Evolutionary conservation across 805 yeast species (phyloP).

Genomic region (Candida broadrunensis): DNA sequence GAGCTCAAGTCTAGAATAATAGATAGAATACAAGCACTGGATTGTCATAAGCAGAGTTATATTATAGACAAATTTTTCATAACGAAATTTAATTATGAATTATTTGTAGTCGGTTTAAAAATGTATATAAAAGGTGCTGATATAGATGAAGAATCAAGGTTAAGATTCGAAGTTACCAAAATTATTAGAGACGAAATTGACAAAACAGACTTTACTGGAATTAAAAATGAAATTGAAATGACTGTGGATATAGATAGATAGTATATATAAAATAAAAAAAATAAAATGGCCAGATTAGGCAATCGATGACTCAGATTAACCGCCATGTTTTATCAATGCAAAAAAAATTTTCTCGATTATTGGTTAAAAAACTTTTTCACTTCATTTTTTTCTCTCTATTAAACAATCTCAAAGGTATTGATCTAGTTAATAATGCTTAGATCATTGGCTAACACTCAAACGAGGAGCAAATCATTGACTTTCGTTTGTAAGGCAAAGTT

Average conservation of each 20-base stretch:
- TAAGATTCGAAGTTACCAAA: constrained; percentile 49
- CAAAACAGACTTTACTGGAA: constrained; percentile 15
- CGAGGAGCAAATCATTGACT: not conserved
- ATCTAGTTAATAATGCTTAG: constrained; percentile 1
- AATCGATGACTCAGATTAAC: constrained; percentile 25
- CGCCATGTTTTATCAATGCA: constrained; percentile 21
- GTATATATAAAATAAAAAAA: not conserved
- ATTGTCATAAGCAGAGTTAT: constrained; percentile 50
- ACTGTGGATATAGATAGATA: constrained; percentile 31
- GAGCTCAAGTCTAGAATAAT: constrained; percentile 37
- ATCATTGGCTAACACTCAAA: not conserved
- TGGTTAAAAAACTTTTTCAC: too few species aligned
- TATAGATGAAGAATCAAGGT: constrained; percentile 61
- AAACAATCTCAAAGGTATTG: too few species aligned
- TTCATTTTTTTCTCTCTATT: too few species aligned
- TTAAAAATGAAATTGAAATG: constrained; percentile 24
- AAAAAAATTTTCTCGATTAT: too few species aligned
- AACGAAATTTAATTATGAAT: constrained; percentile 60
- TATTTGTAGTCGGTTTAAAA: constrained; percentile 55
- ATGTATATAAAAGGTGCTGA: constrained; percentile 67
- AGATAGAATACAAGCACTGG: constrained; percentile 46
- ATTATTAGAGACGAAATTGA: constrained; percentile 36
- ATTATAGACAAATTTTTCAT: constrained; percentile 48
- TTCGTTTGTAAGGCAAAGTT: not conserved
- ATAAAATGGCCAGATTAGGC: constrained; percentile 12